A percentile compares a stretch with the other conserved stretches of the same genome.
Evolutionary conservation across 129 eudicot genomes (phyloP).

Genomic region (Ambrosia trifida): DNA sequence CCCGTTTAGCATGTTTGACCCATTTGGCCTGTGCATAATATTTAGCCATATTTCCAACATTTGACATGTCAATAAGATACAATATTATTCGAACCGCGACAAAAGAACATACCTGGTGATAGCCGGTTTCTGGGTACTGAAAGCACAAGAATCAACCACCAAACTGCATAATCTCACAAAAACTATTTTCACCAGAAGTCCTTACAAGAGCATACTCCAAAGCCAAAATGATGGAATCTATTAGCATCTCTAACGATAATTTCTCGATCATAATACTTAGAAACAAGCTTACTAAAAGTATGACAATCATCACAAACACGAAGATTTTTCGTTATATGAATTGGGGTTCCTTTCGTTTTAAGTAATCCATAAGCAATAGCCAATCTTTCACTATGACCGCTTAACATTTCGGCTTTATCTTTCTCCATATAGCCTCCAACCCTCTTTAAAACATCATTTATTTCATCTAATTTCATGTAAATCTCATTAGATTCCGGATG

Average conservation of each 20-base stretch:
- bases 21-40: no score
- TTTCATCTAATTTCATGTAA: slow-evolving; percentile 45
- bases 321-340: slow-evolving; percentile 75
- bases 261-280: slow-evolving; percentile 54
- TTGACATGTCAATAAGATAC: no score
- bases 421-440: slow-evolving; percentile 60
- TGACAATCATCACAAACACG: slow-evolving; percentile 89
- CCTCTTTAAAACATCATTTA: slow-evolving; percentile 52
- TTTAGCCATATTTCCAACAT: no score
- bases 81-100: no score
- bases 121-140: background rate
- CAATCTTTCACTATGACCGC: slow-evolving; percentile 79
- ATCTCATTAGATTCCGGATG: slow-evolving; percentile 64
- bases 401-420: slow-evolving; percentile 59
- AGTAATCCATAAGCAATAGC: slow-evolving; percentile 79
- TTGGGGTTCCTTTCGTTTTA: slow-evolving; percentile 47
- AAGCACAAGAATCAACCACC: background rate
- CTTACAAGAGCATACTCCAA: slow-evolving; percentile 81
- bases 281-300: slow-evolving; percentile 63
- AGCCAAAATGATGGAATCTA: slow-evolving; percentile 78
- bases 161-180: background rate
- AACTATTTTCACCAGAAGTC: slow-evolving; percentile 71
- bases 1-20: no score
- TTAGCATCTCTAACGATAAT: slow-evolving; percentile 82
- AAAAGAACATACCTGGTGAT: slow-evolving; percentile 8